Percentiles rank a stretch among this genome's conserved stretches.
Conservation (phyloP, 495 filamentous ascomycete species). For the Trichoderma asperelloides region DNA sequence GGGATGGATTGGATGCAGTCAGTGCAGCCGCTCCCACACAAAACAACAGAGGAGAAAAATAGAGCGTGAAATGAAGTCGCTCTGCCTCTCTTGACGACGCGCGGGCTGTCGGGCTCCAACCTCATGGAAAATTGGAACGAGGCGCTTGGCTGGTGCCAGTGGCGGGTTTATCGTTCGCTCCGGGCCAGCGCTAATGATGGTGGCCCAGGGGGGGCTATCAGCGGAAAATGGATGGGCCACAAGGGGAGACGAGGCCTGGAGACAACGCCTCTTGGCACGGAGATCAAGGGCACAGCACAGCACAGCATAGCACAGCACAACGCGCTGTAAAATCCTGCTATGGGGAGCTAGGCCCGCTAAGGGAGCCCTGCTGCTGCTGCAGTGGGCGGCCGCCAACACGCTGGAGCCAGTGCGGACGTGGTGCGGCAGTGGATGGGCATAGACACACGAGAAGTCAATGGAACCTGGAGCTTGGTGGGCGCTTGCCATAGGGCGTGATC, state of each 20-base stretch:
- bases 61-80: neutral
- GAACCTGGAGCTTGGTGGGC: too few relatives aligned
- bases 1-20: neutral
- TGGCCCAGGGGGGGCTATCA: neutral
- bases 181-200: conserved; percentile 5
- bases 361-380: neutral
- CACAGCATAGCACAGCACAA: neutral
- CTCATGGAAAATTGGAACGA: neutral
- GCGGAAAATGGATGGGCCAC: neutral
- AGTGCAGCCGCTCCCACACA: neutral
- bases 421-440: too few relatives aligned
- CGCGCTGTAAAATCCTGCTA: too few relatives aligned
- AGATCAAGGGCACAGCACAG: neutral
- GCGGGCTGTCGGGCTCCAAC: neutral
- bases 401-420: neutral
- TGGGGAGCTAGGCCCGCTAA: neutral
- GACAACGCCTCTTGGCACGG: too few relatives aligned
- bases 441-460: too few relatives aligned
- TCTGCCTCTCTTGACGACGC: too few relatives aligned
- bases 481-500: too few relatives aligned
- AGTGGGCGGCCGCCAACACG: neutral
- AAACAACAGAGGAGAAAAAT: neutral
- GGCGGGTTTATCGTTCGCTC: conserved; percentile 2
- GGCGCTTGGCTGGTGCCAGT: neutral
- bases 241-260: too few relatives aligned